These are phyloP conservation scores for Colletotrichum camelliae DNA, from an alignment of 2,329 filamentous ascomycete genomes.

Conservation along the genomic window DNA sequence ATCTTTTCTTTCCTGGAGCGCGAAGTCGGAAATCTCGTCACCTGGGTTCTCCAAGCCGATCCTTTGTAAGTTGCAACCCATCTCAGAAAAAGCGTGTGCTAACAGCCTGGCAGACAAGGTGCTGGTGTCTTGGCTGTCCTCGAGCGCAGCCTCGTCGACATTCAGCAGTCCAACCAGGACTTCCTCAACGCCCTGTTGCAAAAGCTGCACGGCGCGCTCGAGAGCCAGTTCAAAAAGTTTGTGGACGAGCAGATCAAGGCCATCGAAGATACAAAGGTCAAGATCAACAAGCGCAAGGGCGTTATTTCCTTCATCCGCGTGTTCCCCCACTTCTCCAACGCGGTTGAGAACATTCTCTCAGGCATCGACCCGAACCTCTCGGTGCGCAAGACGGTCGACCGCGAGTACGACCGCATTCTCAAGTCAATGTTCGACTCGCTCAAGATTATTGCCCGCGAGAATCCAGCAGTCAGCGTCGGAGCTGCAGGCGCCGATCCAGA, in stretches of 20 bases:
- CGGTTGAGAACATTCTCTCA: slow-evolving; percentile 83
- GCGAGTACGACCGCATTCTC: slow-evolving; percentile 87
- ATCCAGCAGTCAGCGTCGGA: slow-evolving; percentile 53
- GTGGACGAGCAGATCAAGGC: slow-evolving; percentile 94
- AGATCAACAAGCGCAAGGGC: slow-evolving; percentile 97
- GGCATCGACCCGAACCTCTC: slow-evolving; percentile 61
- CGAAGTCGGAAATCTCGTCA: slow-evolving; percentile 79
- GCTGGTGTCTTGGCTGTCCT: slow-evolving; percentile 84
- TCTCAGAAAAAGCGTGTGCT: neutral
- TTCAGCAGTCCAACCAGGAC: slow-evolving; percentile 92
- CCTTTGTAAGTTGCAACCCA: slow-evolving; percentile 70
- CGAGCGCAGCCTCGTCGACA: slow-evolving; percentile 78
- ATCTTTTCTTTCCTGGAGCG: slow-evolving; percentile 83
- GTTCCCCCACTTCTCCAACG: slow-evolving; percentile 84
- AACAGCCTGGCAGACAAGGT: slow-evolving; percentile 69
- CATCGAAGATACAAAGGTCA: slow-evolving; percentile 98
- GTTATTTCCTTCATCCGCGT: slow-evolving; percentile 95
- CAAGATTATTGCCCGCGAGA: slow-evolving; percentile 87
- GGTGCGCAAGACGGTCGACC: slow-evolving; percentile 80
- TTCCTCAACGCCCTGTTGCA: slow-evolving; percentile 82
- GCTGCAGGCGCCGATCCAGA: slow-evolving; percentile 64
- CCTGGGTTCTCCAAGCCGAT: slow-evolving; percentile 83
- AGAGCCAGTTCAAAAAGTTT: slow-evolving; percentile 82
- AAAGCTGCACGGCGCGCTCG: slow-evolving; percentile 77
- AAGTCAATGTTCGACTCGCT: slow-evolving; percentile 97